Percentiles rank a stretch among this genome's conserved stretches.
These are phyloP conservation scores for Penicillium cataractarum DNA, from an alignment of 495 filamentous ascomycete species.

Conservation along the genomic window DNA sequence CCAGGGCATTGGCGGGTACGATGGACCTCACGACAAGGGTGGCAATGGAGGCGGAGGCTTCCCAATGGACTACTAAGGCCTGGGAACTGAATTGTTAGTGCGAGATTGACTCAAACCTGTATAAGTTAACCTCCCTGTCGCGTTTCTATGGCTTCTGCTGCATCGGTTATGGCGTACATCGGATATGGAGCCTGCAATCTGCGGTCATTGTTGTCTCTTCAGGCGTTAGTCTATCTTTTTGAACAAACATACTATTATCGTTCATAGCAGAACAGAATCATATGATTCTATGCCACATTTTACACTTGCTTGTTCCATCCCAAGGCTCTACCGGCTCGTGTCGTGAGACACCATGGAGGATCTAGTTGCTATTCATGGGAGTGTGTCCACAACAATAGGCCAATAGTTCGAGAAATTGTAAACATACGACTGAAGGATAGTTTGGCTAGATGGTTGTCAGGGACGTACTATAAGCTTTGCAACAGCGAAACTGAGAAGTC, in stretches of 20 bases:
- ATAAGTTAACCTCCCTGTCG: not conserved
- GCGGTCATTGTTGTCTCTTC: not conserved
- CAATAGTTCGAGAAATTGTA: too few relatives aligned
- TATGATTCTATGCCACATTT: not conserved
- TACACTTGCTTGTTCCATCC: too few relatives aligned
- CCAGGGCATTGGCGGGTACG: slow-evolving; percentile 29
- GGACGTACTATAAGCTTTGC: too few relatives aligned
- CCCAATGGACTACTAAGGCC: slow-evolving; percentile 49
- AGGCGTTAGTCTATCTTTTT: not conserved
- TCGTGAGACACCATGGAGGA: too few relatives aligned
- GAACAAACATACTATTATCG: not conserved
- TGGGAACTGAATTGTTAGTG: not conserved
- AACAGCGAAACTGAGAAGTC: too few relatives aligned
- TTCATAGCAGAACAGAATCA: not conserved
- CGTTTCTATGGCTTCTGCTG: not conserved
- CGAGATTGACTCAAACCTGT: not conserved
- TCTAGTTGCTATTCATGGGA: too few relatives aligned
- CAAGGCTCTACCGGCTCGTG: too few relatives aligned
- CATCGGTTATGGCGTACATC: not conserved
- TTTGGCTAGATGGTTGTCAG: too few relatives aligned
- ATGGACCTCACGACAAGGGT: slow-evolving; percentile 38
- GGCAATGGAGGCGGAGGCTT: slow-evolving; percentile 30
- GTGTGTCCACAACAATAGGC: too few relatives aligned
- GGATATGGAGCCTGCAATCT: not conserved
- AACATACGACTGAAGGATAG: too few relatives aligned